Evolutionary conservation across 202 grass and related monocot species (phyloP).

Genomic region (Saccharum hybrid): DNA sequence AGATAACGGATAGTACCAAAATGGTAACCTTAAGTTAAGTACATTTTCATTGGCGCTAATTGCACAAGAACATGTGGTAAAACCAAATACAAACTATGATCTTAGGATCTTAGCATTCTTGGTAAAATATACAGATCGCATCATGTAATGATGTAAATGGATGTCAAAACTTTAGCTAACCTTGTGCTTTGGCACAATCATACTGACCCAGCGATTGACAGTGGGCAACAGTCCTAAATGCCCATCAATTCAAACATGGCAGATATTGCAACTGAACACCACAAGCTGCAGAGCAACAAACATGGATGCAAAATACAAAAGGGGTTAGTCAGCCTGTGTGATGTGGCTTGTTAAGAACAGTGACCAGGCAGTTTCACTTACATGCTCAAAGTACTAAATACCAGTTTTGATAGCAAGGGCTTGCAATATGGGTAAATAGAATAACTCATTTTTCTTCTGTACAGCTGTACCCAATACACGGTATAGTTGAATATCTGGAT

Average conservation of each 20-base stretch:
- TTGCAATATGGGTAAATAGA: constrained; percentile 56
- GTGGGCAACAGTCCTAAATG: constrained; percentile 8
- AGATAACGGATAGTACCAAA: constrained; percentile 4
- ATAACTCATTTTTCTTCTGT: constrained; percentile 51
- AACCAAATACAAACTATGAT: constrained; percentile 4
- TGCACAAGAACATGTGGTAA: constrained; percentile 5
- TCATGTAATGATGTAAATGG: constrained; percentile 14
- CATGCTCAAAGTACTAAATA: constrained; percentile 48
- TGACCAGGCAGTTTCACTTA: constrained; percentile 38
- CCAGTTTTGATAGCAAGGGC: constrained; percentile 74
- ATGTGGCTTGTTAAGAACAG: constrained; percentile 5
- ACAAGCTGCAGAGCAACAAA: constrained; percentile 30
- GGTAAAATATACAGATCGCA: neutral
- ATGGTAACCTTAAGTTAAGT: constrained; percentile 4
- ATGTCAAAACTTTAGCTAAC: constrained; percentile 30
- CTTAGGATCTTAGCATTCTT: constrained; percentile 23
- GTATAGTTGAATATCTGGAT: constrained; percentile 68
- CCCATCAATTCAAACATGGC: constrained; percentile 24
- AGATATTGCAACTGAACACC: constrained; percentile 23
- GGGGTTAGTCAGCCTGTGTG: constrained; percentile 3
- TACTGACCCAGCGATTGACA: constrained; percentile 23
- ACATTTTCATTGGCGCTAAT: neutral
- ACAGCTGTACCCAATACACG: constrained; percentile 57
- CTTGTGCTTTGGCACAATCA: neutral
- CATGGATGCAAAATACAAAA: constrained; percentile 23